Conservation (phyloP, 306 rosid species). For the Begonia loranthoides region DNA sequence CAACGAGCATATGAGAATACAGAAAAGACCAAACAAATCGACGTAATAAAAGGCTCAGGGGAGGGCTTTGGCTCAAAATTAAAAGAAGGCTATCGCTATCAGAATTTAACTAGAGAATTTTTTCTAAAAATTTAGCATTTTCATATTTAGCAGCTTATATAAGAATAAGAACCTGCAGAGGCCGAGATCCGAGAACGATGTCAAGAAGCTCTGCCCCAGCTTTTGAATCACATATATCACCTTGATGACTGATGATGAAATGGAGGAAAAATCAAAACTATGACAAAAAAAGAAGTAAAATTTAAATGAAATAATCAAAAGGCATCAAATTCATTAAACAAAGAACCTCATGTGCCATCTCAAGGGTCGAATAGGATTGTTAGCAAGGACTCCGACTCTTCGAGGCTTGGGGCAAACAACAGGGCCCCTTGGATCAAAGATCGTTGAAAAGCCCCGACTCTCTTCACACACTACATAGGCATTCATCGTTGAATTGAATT, state of each 20-base stretch:
- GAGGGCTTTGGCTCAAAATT: too few species aligned
- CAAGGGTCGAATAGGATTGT: slow-evolving; percentile 24
- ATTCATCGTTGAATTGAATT: slow-evolving; percentile 18
- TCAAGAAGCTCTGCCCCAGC: slow-evolving; percentile 81
- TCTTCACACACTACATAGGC: slow-evolving; percentile 54
- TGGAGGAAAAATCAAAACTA: neutral
- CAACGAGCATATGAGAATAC: too few species aligned
- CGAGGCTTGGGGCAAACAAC: slow-evolving; percentile 66
- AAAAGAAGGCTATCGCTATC: too few species aligned
- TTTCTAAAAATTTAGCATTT: too few species aligned
- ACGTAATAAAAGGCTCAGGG: too few species aligned
- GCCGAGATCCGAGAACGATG: neutral
- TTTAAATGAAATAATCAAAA: neutral
- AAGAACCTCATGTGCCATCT: slow-evolving; percentile 49
- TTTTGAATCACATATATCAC: slow-evolving; percentile 48
- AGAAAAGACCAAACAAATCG: too few species aligned
- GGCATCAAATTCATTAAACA: neutral
- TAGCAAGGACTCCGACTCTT: slow-evolving; percentile 40
- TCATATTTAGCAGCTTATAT: too few species aligned
- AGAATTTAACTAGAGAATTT: too few species aligned
- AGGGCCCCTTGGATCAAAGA: slow-evolving; percentile 32
- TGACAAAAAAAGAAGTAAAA: neutral
- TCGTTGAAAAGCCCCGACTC: slow-evolving; percentile 24
- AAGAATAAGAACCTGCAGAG: too few species aligned
- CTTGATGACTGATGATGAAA: slow-evolving; percentile 23